Evolutionary conservation across 257 asterid genomes (phyloP), one percentile per base, ranked within the genome.

Genomic region (Nicotiana tomentosiformis): DNA sequence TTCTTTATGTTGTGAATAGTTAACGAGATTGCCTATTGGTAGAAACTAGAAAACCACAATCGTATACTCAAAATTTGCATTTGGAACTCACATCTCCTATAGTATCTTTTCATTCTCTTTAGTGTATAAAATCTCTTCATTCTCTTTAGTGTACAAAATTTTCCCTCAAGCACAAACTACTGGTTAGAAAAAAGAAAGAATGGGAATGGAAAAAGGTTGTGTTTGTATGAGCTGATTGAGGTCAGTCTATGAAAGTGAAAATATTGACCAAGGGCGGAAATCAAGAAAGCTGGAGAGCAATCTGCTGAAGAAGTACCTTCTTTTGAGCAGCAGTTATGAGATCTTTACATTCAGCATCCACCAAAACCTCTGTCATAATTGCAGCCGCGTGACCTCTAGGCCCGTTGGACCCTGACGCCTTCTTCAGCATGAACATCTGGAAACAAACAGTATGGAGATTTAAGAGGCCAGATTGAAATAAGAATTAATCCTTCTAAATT

Each of bases 371-470:
- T 0, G 94, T 87, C 98, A 94, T 94, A 82, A 94, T 91, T 53
- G 98, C 94, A 35, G 93, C 98, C 0, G 98, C 97, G 62, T 94
- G 98, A 20, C 98, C 98, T 88, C 92, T 90, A 39, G 89, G 93
- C 56, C 88, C 98, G 17, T 90, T 90, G 58, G 85, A 84, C 12
- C 93, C 93, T 1, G 97, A 90, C 46, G 94, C 92, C 87, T 89
- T 90, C 84, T 93, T 89, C 82, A 94, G 89, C 97, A 94, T 92
- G 86, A 94, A 93, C 85, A 88, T 91, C 98, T 93, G 80, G 74
- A 37, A 32, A 77, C 8, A 0, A 39, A 6, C 5, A 83, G 35
- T 53, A 82, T 51, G 1, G 53, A 82, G 57, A 32, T 14, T 14
- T 49, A 74, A 0, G 62, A 7, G 6, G 53, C 57, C 39, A 32